Evolutionary conservation across 1,284 basidiomycete genomes (phyloP).

Genomic region (Clitocybe nebularis): DNA sequence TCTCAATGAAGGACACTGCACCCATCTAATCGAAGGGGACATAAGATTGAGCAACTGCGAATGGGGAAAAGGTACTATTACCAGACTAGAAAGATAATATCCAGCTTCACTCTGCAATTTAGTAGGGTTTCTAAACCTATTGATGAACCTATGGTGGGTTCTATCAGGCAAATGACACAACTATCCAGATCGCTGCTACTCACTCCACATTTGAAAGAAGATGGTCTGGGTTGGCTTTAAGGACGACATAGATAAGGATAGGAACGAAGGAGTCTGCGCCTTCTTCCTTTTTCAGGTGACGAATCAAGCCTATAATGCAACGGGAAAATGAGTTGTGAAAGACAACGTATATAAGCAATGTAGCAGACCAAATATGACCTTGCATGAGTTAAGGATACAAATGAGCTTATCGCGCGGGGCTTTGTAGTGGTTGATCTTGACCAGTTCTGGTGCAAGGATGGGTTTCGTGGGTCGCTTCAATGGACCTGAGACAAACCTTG

Average conservation of each 20-base stretch:
- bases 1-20: slow-evolving; percentile 93
- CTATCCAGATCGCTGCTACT: slow-evolving; percentile 26
- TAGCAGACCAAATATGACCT: slow-evolving; percentile 87
- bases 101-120: slow-evolving; percentile 94
- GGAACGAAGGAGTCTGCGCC: slow-evolving; percentile 94
- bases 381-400: slow-evolving; percentile 97
- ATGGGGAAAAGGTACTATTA: slow-evolving; percentile 31
- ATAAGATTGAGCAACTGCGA: not conserved
- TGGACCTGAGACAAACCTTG: slow-evolving; percentile 63
- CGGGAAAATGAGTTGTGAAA: not conserved
- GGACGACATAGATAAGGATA: slow-evolving; percentile 90
- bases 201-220: slow-evolving; percentile 94
- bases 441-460: slow-evolving; percentile 61
- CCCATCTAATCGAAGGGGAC: slow-evolving; percentile 68
- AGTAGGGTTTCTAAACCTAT: slow-evolving; percentile 86
- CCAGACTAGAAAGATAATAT: slow-evolving; percentile 94
- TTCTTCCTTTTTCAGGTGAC: slow-evolving; percentile 78
- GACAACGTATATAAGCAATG: slow-evolving; percentile 11
- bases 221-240: slow-evolving; percentile 91
- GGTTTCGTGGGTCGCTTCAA: too few species aligned
- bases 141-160: slow-evolving; percentile 73
- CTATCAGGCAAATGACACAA: slow-evolving; percentile 1
- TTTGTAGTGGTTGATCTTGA: slow-evolving; percentile 99
- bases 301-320: slow-evolving; percentile 67
- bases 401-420: slow-evolving; percentile 97